A percentile compares a stretch with the other conserved stretches of the same genome.
Evolutionary conservation across 495 filamentous ascomycete species (phyloP).

Genomic region (Aspergillus indologenus): DNA sequence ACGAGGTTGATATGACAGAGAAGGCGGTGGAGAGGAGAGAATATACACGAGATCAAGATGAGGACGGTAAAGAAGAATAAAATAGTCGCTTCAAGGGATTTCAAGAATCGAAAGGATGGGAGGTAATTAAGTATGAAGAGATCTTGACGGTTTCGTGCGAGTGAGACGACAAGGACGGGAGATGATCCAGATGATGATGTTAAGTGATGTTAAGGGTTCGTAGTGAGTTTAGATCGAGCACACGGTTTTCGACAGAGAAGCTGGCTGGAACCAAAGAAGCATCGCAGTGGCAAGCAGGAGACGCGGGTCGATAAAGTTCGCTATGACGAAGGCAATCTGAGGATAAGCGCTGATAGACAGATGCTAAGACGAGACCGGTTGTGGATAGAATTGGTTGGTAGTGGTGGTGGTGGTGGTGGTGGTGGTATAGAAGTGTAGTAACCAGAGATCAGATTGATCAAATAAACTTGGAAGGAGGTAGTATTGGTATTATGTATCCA

Average conservation of each 20-base stretch:
- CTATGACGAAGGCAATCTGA: constrained; percentile 15
- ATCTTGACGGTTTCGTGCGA: not conserved
- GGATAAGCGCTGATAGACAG: constrained; percentile 1
- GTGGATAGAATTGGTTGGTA: not conserved
- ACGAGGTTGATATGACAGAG: not conserved
- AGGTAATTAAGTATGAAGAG: constrained; percentile 5
- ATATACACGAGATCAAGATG: not conserved
- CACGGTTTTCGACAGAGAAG: constrained; percentile 1
- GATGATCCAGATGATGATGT: constrained; percentile 2
- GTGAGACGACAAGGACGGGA: not conserved
- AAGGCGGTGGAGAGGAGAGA: constrained; percentile 1
- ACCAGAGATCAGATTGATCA: not conserved
- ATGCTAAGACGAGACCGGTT: not conserved
- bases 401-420: not conserved
- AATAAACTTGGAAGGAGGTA: not conserved
- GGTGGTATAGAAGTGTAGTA: not conserved
- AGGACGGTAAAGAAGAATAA: not conserved
- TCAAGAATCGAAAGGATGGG: not conserved
- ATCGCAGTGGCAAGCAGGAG: constrained; percentile 20
- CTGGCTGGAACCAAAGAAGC: constrained; percentile 15
- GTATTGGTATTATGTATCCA: not conserved
- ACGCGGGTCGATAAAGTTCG: constrained; percentile 11
- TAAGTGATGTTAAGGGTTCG: constrained; percentile 3
- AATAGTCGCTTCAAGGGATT: not conserved
- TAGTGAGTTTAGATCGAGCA: constrained; percentile 9